These are phyloP conservation scores for Ceratobasidium theobromae DNA, from an alignment of 1,284 basidiomycete genomes.

Conservation along the genomic window DNA sequence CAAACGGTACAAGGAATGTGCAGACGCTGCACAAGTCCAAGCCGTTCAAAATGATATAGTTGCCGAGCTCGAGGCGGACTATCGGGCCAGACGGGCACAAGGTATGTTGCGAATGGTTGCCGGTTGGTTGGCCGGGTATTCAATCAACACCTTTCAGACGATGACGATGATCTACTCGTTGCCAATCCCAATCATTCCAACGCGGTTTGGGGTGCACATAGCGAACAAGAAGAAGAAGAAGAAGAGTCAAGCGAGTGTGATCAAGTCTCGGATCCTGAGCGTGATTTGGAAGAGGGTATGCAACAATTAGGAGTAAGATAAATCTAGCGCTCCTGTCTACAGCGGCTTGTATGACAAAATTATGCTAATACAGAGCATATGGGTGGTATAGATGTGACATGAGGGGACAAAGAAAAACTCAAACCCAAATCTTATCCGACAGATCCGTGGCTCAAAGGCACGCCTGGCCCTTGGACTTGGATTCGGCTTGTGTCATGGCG, in stretches of 20 bases:
- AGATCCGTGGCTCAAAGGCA: neutral
- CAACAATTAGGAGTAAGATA: slow-evolving; percentile 25
- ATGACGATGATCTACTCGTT: slow-evolving; percentile 55
- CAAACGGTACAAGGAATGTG: slow-evolving; percentile 71
- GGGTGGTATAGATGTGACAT: slow-evolving; percentile 4
- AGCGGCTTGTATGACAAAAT: slow-evolving; percentile 9
- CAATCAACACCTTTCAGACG: slow-evolving; percentile 45
- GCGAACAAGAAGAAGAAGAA: slow-evolving; percentile 37
- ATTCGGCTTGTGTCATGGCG: slow-evolving; percentile 1
- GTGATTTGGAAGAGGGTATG: slow-evolving; percentile 34
- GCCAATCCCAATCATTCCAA: slow-evolving; percentile 57
- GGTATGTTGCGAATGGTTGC: slow-evolving; percentile 44
- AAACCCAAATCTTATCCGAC: neutral
- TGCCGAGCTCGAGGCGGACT: slow-evolving; percentile 67
- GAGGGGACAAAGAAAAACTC: neutral
- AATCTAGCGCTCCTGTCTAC: neutral
- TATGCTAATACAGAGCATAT: neutral
- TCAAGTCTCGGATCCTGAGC: slow-evolving; percentile 3
- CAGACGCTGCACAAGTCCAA: slow-evolving; percentile 61
- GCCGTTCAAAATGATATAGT: slow-evolving; percentile 74
- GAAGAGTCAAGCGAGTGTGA: slow-evolving; percentile 28
- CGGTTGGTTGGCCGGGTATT: slow-evolving; percentile 32
- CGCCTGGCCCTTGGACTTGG: neutral
- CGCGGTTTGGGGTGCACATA: slow-evolving; percentile 29
- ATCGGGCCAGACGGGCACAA: slow-evolving; percentile 54